Base-by-base conservation (phyloP, 2,329 filamentous ascomycete species). In the Penicillium sclerotigenum region DNA sequence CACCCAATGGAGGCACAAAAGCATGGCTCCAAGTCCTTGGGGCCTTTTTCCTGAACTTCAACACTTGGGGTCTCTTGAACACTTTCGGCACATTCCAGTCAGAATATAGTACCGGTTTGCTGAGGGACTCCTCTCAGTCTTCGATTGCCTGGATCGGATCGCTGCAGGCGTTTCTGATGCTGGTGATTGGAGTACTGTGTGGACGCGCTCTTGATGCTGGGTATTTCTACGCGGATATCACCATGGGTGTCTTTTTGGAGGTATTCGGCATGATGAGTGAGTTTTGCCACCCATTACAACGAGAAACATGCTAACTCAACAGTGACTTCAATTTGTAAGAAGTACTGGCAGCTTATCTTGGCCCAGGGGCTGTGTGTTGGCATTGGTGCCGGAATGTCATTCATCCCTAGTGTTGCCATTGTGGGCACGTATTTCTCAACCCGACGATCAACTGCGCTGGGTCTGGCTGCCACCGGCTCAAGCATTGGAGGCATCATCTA, bases 401-500 rank as follows among this genome's bases (percentile, higher is more conserved):
- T 79, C 45, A 73, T 71, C 33, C 77, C 77, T 0, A 60, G 66
- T 0, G 20, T 80, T 5, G 61, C 73, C 1, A 41, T 79, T 1
- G 58, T 77, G 3, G 70, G 69, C 3, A 75, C 75, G 0, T 80
- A 80, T 54, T 81, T 80, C 58, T 63, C 61, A 4, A 70, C 66
- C 40, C 73, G 71, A 13, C 67, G 73, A 26, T 67, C 68, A 5
- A 50, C 78, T 1, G 78, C 75, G 0, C 65, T 79, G 3, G 72
- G 68, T 0, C 58, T 77, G 29, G 70, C 67, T 0, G 73, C 75
- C 3, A 60, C 67, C 1, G 77, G 78, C 0, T 69, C 63, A n/a
- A 72, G 70, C 0, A 73, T 73, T 1, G 74, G 75, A 6, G 79
- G 79, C 0, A 68, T 81, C 10, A 59, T 82, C 2, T 79, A 77